Percentiles rank a stretch among this genome's conserved stretches.
Conservation (phyloP, 2,329 filamentous ascomycete species). For the Trichoderma atrobrunneum region DNA sequence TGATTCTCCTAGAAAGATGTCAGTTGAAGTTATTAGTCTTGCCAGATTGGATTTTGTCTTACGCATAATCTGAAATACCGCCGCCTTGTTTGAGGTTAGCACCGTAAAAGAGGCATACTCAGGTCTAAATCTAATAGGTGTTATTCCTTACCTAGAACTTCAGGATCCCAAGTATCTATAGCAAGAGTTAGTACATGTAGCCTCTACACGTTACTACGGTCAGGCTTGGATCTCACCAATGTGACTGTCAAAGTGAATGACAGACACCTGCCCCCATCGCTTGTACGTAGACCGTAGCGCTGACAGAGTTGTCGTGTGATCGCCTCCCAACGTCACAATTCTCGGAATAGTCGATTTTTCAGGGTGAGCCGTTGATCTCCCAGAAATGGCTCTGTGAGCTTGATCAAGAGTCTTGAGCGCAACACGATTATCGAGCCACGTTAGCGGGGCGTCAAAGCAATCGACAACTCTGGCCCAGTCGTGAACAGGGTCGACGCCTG, state of each 20-base stretch:
- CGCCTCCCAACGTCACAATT: conserved; percentile 66
- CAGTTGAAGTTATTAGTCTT: not conserved
- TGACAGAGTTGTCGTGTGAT: conserved; percentile 65
- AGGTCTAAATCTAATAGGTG: too few species aligned
- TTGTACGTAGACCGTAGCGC: conserved; percentile 61
- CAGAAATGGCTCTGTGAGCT: conserved; percentile 23
- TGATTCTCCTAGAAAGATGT: conserved; percentile 21
- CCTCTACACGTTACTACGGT: too few species aligned
- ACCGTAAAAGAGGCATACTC: not conserved
- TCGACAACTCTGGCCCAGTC: conserved; percentile 73
- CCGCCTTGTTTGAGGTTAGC: conserved; percentile 18
- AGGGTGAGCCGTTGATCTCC: conserved; percentile 18
- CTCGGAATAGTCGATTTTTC: conserved; percentile 21
- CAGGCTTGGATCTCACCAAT: conserved; percentile 18
- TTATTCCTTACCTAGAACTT: conserved; percentile 21
- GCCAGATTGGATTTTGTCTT: not conserved
- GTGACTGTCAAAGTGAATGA: conserved; percentile 70
- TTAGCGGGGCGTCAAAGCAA: conserved; percentile 62
- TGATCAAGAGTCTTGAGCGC: conserved; percentile 26
- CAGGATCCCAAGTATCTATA: conserved; percentile 26
- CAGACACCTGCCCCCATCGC: conserved; percentile 59
- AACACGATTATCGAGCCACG: conserved; percentile 25
- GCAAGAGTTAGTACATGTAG: too few species aligned
- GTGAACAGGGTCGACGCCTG: conserved; percentile 23
- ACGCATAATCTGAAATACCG: conserved; percentile 25